Base-by-base conservation (phyloP, 148 eudicot genomes). In the Arbutus unedo region DNA sequence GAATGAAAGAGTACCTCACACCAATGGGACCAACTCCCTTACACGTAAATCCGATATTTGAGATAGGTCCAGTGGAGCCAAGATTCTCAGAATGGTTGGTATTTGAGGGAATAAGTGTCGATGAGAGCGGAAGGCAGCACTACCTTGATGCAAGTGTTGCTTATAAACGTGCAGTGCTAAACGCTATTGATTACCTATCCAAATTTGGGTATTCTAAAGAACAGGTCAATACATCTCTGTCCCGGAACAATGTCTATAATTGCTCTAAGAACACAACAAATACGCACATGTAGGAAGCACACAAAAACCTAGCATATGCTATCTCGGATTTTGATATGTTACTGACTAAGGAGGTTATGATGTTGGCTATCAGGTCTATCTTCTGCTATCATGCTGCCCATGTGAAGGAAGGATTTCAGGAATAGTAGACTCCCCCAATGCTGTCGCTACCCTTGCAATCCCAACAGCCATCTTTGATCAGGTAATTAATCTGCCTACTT, bases 341-440 rank as follows among this genome's bases (percentile, higher is more conserved):
- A 18, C 81, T 81, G 72, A 76, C 67, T 25, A 67, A 25, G n/a
- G 51, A 68, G 47, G 11, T 53, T 53, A 25, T 76, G 49, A 48
- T 85, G 83, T 66, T 88, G 85, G 45, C 57, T 80, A 49, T 81
- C 90, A 95, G 98, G 87, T 91, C 14, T 96, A 96, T 83, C 95
- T 96, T 85, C 89, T 96, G 38, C 82, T 94, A 15, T 96, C 99
- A 11, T 90, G 97, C 76, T 94, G 98, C 88, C 98, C 99, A 4
- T 96, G 99, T 82, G 99, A 96, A 93, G 99, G 97, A 79, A 91
- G 98, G 87, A 92, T 96, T 85, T 94, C 99, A 7, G 95, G 98
- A 80, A 93, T 96, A 74, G 99, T 96, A 13, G 98, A 96, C 78
- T 80, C 98, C 45, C 99, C 99, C 4, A 96, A 96, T 82, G 98